phyloP scores from a whole-genome alignment of 208 protist species.

The Naegleria gruberi region DNA sequence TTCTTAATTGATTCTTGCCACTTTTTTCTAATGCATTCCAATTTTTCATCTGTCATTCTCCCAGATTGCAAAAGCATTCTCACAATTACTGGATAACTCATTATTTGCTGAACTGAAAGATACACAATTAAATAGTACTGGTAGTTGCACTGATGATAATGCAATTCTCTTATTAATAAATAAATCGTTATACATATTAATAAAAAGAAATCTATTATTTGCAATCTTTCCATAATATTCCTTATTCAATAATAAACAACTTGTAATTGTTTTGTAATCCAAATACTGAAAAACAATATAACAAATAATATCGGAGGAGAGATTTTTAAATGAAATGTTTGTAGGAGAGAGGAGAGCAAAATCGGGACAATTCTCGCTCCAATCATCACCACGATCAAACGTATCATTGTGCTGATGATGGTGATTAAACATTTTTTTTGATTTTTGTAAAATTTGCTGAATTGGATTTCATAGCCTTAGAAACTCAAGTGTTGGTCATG shows the following conservation, averaged over 20 bases:
- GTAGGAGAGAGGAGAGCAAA: too few relatives aligned
- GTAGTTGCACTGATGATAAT: background rate
- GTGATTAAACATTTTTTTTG: too few relatives aligned
- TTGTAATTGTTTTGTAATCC: background rate
- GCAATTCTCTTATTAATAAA: background rate
- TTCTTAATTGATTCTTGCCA: background rate
- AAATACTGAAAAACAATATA: background rate
- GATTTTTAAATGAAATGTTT: background rate
- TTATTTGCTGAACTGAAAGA: background rate
- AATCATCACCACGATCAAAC: too few relatives aligned
- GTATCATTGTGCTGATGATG: too few relatives aligned
- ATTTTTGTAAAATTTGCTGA: too few relatives aligned
- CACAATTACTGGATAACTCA: too few relatives aligned
- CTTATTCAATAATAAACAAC: background rate
- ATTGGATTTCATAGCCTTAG: too few relatives aligned
- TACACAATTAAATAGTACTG: background rate
- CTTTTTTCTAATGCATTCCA: background rate
- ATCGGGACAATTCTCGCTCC: too few relatives aligned
- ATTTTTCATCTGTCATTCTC: background rate
- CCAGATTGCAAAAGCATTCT: background rate
- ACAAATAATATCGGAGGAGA: background rate
- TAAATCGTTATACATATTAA: background rate
- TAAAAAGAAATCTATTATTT: background rate
- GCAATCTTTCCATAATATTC: background rate
- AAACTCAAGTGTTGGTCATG: too few relatives aligned